These are phyloP conservation scores for Dothideomycetes sp. DNA, from an alignment of 2,329 filamentous ascomycete genomes.

Conservation along the genomic window DNA sequence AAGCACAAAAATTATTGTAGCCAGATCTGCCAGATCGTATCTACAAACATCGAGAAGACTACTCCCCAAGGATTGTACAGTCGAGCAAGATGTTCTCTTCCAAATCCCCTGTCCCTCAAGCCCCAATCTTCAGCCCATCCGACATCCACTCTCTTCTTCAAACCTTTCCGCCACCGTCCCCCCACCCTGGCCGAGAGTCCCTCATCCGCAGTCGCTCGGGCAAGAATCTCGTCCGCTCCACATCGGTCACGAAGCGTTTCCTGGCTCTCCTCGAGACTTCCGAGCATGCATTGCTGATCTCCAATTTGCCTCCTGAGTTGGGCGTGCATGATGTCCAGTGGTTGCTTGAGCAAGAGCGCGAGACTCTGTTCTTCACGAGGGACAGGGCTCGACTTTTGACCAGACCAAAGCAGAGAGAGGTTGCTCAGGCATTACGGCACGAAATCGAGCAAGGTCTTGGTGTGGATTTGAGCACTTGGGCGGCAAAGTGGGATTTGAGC, in stretches of 20 bases:
- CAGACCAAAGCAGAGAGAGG: not conserved
- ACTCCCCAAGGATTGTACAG: too few relatives aligned
- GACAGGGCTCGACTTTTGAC: slow-evolving; percentile 3
- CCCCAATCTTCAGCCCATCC: slow-evolving; percentile 2
- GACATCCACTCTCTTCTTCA: slow-evolving; percentile 5
- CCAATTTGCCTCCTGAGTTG: slow-evolving; percentile 1
- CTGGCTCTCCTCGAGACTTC: slow-evolving; percentile 4
- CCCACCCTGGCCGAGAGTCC: slow-evolving; percentile 1
- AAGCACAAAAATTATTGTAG: not conserved
- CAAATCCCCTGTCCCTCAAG: not conserved
- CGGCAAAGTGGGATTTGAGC: slow-evolving; percentile 1
- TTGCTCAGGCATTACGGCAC: too few relatives aligned
- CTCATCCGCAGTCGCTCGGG: slow-evolving; percentile 8
- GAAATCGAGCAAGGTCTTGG: not conserved
- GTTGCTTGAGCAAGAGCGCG: slow-evolving; percentile 2
- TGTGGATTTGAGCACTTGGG: not conserved
- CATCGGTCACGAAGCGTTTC: slow-evolving; percentile 5
- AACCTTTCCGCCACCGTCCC: slow-evolving; percentile 5
- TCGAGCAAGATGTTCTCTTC: not conserved
- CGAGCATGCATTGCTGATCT: not conserved
- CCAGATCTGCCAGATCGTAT: not conserved
- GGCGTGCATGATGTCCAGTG: slow-evolving; percentile 7
- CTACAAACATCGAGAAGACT: too few relatives aligned
- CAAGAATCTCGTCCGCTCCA: slow-evolving; percentile 3
- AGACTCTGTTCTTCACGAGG: slow-evolving; percentile 1